Evolutionary conservation across 306 rosid species (phyloP), one percentile per base, ranked within the genome.

Genomic region (Acacia melanoxylon): DNA sequence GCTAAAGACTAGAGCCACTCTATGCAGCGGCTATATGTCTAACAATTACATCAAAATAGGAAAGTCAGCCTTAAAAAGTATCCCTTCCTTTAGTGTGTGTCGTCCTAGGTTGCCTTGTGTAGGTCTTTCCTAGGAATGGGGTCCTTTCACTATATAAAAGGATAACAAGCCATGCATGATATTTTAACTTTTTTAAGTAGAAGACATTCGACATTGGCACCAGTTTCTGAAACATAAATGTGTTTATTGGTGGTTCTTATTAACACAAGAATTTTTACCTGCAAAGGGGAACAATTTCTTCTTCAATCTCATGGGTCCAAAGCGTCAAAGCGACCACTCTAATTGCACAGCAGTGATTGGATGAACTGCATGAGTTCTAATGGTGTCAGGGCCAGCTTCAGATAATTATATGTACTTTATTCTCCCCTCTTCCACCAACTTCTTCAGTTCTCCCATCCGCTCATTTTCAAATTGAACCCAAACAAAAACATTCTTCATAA

Each of bases 321-420:
- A 93, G 86, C 1, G 94, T 93, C 94, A 91, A 16, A 93, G 86
- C 1, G 94, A 90, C 92, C 90, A 94, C 81, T 94, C 97, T 86
- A 91, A 80, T 82, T 94, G 92, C 44, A 94, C 41, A 19, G 97
- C 94, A 42, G 93, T 86, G 75, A 94, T 86, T 37, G 97, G 95
- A 89, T 94, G 97, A 89, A 94, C 90, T 6, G 90, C 85, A 81
- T 94, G 93, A 6, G 98, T 83, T 79, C 90, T 86, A 72, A 91
- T 88, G 19, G 98, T 93, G 37, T 92, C 92, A 2, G 87, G 42
- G 68, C 91, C 87, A 7, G 98, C 92, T 83, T 91, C 98, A 16
- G 92, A 94, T 52, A 92, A 76, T 61, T 94, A 94, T 16, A 94
- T 82, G 71, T 89, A 88, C 87, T 80, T 94, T 33, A 91, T 79